A percentile compares a stretch with the other conserved stretches of the same genome.
These are phyloP conservation scores for Elsinoe arachidis DNA, from an alignment of 2,329 filamentous ascomycete genomes.

Conservation along the genomic window DNA sequence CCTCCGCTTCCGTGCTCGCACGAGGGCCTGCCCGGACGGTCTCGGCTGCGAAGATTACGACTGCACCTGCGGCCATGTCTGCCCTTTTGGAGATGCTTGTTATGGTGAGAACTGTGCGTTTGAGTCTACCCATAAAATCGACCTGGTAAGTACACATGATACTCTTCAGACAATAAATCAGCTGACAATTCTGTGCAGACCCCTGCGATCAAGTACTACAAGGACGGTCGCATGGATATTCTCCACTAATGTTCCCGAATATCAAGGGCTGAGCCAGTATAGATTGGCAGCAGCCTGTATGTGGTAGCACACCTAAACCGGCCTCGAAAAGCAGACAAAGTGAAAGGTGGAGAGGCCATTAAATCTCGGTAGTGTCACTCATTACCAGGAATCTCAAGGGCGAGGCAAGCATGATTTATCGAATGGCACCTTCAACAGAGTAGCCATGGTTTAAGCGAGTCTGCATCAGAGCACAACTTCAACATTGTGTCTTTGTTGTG, in stretches of 20 bases:
- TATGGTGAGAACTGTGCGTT: constrained; percentile 33
- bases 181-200: background rate
- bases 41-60: constrained; percentile 32
- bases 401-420: background rate
- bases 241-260: background rate
- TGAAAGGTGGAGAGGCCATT: background rate
- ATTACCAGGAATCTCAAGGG: background rate
- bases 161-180: background rate
- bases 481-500: background rate
- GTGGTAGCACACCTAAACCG: background rate
- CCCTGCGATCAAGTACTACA: constrained; percentile 2
- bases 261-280: no score
- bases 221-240: background rate
- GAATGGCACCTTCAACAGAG: background rate
- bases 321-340: background rate
- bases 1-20: constrained; percentile 36
- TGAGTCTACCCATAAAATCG: constrained; percentile 31
- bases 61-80: constrained; percentile 37
- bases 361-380: background rate
- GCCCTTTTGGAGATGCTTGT: constrained; percentile 29
- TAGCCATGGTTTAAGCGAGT: background rate
- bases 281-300: no score
- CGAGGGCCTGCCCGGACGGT: constrained; percentile 29
- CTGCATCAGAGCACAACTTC: background rate
- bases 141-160: constrained; percentile 23